Base-by-base conservation (phyloP, 768 basidiomycete genomes). In the Lentinus brumalis region DNA sequence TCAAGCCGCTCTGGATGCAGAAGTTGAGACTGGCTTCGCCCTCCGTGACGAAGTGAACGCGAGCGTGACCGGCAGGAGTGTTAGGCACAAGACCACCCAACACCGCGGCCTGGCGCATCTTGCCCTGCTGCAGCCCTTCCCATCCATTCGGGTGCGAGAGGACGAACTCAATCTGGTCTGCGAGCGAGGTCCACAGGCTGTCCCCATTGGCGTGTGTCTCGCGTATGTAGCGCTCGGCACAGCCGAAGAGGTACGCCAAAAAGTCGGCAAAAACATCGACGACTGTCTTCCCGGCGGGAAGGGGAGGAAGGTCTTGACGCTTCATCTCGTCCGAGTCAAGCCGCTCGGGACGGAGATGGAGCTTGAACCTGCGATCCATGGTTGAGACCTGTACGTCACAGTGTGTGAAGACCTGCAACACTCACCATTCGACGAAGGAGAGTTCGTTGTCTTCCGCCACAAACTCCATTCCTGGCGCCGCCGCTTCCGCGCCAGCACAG, bases 91-190 rank as follows among this genome's bases (percentile, higher is more conserved):
- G 75, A 8, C 83, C 82, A 0, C 84, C 86, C 18, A 68, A 57
- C 1, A 81, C 72, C 0, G 84, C 83, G 1, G 86, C 86, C 26
- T 70, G 69, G 4, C 86, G 80, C 74, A 88, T 84, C 65, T 79
- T 75, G 26, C 72, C 73, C 62, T 88, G 87, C 65, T 88, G 86
- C 1, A 68, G 71, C 0, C 84, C 83, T 62, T 82, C 86, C 86
- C 86, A 88, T 0, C 84, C 86, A 63, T 87, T 87, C 5, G 86
- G 86, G 63, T 87, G 86, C 1, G 80, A 79, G 15, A 88, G 76
- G 5, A 88, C 76, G 59, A 80, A 83, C 35, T 84, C 78, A 31
- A 83, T 77, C 7, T 62, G 71, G 15, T 71, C 63, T 62, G 80
- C 74, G 7, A 85, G 61, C 7, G 77, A 77, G 8, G 66, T 68